Base-by-base conservation (phyloP, 1,284 basidiomycete genomes). In the Cystobasidiaceae sp. region DNA sequence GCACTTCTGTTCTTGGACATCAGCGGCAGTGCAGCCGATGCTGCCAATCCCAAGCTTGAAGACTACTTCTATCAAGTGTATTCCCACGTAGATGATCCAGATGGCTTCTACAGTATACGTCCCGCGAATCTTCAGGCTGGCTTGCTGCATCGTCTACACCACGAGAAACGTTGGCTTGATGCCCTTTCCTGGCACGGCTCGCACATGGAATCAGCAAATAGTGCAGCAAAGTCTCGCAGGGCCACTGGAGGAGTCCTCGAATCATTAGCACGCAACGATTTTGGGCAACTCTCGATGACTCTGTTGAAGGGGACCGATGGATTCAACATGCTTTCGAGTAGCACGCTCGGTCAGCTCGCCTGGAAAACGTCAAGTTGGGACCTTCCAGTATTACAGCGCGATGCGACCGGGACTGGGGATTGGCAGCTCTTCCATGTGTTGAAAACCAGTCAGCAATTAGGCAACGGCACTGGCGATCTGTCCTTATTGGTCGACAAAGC, bases 321-420 rank as follows among this genome's bases (percentile, higher is more conserved):
- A 17, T n/a, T 21, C 5, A 8, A 65, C 17, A 9, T 59, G n/a
- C 28, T 59, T n/a, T 25, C 45, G 9, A 7, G 43, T 3, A 64
- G 57, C 2, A 51, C 70, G 3, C 55, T 69, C 37, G 90, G 90
- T 75, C 83, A 85, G 45, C 79, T 93, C 0, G 92, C 88, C 5
- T 96, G 93, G 93, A 82, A 90, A 39, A 90, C 90, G 0, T 86
- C 88, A 62, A 86, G 85, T 0, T 97, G 94, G 93, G 92, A 97
- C 75, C 79, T 96, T 11, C 91, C 93, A 0, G 83, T 89, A 54
- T 67, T 70, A n/a, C 57, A 58, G 4, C 78, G 79, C 15, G 70
- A 77, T 9, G 76, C 76, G 2, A 74, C 77, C 78, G 96, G 2
- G 97, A 93, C 76, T 79, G 82, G 25, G 86, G 89, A 11, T 80